Evolutionary conservation across 2,329 filamentous ascomycete genomes (phyloP), one percentile per base, ranked within the genome.

Genomic region (Cucurbitaria berberidis): DNA sequence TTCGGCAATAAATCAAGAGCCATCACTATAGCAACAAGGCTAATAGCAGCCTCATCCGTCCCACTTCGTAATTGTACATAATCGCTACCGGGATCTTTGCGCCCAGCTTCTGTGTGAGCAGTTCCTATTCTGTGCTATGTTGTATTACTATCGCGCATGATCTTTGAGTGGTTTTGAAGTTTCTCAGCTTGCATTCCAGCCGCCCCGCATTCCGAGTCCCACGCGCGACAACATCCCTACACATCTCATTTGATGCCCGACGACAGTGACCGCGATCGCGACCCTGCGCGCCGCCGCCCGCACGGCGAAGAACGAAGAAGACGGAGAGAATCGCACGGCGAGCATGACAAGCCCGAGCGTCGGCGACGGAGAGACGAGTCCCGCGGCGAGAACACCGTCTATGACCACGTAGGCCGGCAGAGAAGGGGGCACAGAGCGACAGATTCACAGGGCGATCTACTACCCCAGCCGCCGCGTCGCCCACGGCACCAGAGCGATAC

Each of bases 361-460:
- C 53, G 62, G 4, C 53, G 55, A 34, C 52, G 62, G 26, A 64
- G 57, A 53, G 58, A n/a, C n/a, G n/a, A 67, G 21, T 60, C 55
- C 34, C 54, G 57, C 27, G 56, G 61, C 45, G 57, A 64, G 13
- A 35, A 56, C 30, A 57, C 59, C 3, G 51, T 60, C 5, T 62
- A 63, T 19, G 68, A 69, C n/a, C 53, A 53, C 24, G 69, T 72
- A 30, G 65, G 66, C 6, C 59, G 73, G 5, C 61, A 68, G 2
- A 57, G 73, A 30, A 63, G 64, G 26, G 73, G 73, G 7, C 75
- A 77, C 48, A 67, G 73, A 24, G 73, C 74, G 3, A 76, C 74
- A 10, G 75, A 77, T 48, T 76, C 73, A n/a, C 64, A 67, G 26
- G 74, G 74, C 53, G 69, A 72, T 35, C 47, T 74, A 6, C 63